These are phyloP conservation scores for Acanthamoeba triangularis DNA, from an alignment of 208 protist species.

Conservation along the genomic window DNA sequence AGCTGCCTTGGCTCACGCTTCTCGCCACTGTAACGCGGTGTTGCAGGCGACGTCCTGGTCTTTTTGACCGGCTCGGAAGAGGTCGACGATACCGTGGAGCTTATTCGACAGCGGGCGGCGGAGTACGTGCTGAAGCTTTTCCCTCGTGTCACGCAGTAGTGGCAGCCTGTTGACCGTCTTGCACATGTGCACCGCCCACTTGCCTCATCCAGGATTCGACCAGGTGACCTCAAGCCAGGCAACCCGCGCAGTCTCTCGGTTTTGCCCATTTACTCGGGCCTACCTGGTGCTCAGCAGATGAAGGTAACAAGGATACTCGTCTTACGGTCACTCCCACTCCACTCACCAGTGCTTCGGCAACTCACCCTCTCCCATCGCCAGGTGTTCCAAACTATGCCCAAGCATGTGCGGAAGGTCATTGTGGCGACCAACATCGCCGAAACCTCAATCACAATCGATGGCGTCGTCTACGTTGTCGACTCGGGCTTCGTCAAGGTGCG, in stretches of 20 bases:
- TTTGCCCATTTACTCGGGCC: conserved; percentile 86
- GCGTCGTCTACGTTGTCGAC: conserved; percentile 94
- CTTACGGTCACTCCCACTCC: neutral
- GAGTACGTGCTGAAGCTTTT: conserved; percentile 1
- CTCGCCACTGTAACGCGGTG: neutral
- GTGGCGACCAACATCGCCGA: conserved; percentile 94
- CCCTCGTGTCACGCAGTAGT: neutral
- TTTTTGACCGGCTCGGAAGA: conserved; percentile 93
- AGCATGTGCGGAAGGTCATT: conserved; percentile 89
- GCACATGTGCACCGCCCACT: neutral
- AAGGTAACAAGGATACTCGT: neutral
- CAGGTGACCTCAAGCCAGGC: neutral
- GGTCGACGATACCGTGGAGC: conserved; percentile 85
- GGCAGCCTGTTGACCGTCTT: neutral
- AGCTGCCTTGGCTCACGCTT: neutral
- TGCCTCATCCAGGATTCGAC: conserved; percentile 3
- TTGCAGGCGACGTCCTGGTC: conserved; percentile 89
- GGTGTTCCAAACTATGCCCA: conserved; percentile 78
- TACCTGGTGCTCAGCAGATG: conserved; percentile 84
- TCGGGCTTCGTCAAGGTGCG: conserved; percentile 91
- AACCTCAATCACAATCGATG: conserved; percentile 93
- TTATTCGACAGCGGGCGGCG: neutral
- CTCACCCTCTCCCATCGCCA: conserved; percentile 45
- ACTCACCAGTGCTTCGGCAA: neutral
- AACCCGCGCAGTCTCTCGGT: conserved; percentile 39